Evolutionary conservation across 331 rosid species (phyloP).

Genomic region (Rhamnella rubrinervis): DNA sequence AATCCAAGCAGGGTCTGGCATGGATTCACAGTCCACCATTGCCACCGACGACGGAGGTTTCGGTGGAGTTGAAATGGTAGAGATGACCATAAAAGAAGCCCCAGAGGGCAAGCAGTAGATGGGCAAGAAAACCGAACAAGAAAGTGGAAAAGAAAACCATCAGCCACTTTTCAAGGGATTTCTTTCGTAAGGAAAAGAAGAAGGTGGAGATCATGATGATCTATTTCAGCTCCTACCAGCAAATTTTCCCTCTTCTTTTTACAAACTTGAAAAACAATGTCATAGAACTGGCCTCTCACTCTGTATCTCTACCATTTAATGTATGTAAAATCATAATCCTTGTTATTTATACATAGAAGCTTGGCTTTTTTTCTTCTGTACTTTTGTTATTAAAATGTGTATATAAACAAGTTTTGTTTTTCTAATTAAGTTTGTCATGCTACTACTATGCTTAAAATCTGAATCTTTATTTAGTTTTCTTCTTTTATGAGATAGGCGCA

Average conservation of each 20-base stretch:
- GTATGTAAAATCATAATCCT: conserved; percentile 64
- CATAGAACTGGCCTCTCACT: conserved; percentile 28
- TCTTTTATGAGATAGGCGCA: conserved; percentile 7
- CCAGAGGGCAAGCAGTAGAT: conserved; percentile 72
- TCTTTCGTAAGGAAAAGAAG: conserved; percentile 30
- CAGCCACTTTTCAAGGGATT: conserved; percentile 26
- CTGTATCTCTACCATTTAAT: conserved; percentile 56
- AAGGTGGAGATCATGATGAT: conserved; percentile 36
- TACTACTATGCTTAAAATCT: conserved; percentile 32
- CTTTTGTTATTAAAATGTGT: conserved; percentile 55
- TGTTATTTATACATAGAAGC: conserved; percentile 67
- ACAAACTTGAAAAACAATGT: conserved; percentile 16
- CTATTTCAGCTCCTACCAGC: conserved; percentile 37
- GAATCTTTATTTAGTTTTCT: conserved; percentile 33
- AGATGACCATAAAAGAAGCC: conserved; percentile 82
- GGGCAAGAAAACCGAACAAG: not conserved
- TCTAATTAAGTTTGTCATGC: not conserved
- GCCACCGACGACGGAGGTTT: conserved; percentile 59
- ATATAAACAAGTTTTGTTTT: conserved; percentile 62
- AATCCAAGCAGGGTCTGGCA: conserved; percentile 86
- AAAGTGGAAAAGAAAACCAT: not conserved
- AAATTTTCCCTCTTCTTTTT: conserved; percentile 47
- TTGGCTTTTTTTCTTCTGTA: conserved; percentile 6
- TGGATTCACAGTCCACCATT: conserved; percentile 79
- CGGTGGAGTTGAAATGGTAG: conserved; percentile 59